Conservation (phyloP, 2,329 filamentous ascomycete species). For the Neofusicoccum parvum region DNA sequence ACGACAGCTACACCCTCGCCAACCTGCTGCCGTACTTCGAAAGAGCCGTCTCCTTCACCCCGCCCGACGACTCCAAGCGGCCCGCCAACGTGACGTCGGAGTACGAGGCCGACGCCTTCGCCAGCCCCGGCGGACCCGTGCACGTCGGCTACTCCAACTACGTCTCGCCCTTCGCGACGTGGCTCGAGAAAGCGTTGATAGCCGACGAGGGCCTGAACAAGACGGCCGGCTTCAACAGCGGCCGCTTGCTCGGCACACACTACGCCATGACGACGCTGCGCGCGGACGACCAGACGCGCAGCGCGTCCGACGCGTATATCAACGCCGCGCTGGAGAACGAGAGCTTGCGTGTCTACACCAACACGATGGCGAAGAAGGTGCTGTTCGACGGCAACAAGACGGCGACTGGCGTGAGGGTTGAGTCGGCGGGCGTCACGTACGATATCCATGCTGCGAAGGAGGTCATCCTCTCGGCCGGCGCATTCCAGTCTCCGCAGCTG, state of each 20-base stretch:
- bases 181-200: constrained; percentile 28
- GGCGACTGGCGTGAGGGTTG: constrained; percentile 29
- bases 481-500: constrained; percentile 45
- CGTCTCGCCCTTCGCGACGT: constrained; percentile 31
- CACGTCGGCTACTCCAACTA: constrained; percentile 33
- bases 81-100: constrained; percentile 26
- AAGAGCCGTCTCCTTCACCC: constrained; percentile 31
- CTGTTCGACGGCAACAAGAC: constrained; percentile 28
- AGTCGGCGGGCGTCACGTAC: constrained; percentile 22
- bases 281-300: constrained; percentile 27
- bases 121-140: constrained; percentile 26
- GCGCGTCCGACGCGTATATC: constrained; percentile 24
- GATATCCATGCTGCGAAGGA: constrained; percentile 39
- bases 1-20: constrained; percentile 34
- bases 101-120: constrained; percentile 27
- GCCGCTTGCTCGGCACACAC: constrained; percentile 28
- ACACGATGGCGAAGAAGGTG: constrained; percentile 23
- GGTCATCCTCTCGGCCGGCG: constrained; percentile 48
- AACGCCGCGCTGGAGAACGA: constrained; percentile 26
- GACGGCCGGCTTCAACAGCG: constrained; percentile 29
- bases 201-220: constrained; percentile 26
- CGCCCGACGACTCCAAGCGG: constrained; percentile 30
- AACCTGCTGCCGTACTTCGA: constrained; percentile 35
- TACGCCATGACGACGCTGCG: constrained; percentile 36
- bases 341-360: constrained; percentile 1